A percentile compares a stretch with the other conserved stretches of the same genome.
These are phyloP conservation scores for Tetrastigma voinierianum DNA, from an alignment of 164 flowering plant species.

Conservation along the genomic window DNA sequence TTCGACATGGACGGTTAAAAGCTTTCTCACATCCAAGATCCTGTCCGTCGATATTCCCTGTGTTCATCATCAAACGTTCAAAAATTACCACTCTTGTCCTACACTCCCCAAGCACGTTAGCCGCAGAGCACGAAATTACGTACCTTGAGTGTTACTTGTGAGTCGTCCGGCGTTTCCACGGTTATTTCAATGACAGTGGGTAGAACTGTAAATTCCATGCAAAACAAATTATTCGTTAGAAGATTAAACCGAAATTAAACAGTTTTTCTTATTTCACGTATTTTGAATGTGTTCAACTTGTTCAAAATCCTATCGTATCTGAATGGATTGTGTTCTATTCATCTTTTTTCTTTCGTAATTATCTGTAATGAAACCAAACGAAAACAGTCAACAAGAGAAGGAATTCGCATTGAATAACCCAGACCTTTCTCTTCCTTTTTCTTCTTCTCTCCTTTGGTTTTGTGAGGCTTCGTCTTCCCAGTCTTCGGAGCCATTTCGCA, in stretches of 20 bases:
- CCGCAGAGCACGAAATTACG: not conserved
- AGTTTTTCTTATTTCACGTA: conserved; percentile 62
- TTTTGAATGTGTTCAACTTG: too few species aligned
- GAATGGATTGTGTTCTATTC: too few species aligned
- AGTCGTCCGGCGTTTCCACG: conserved; percentile 67
- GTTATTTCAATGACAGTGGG: conserved; percentile 73
- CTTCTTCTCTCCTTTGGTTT: conserved; percentile 89
- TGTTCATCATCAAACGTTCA: not conserved
- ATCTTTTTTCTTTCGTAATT: too few species aligned
- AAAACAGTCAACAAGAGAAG: too few species aligned
- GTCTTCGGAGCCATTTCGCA: conserved; percentile 78
- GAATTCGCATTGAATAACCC: not conserved
- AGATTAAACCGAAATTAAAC: not conserved
- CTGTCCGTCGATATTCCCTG: conserved; percentile 95
- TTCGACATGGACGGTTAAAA: conserved; percentile 68
- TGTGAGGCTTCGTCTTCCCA: conserved; percentile 77
- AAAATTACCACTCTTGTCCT: not conserved
- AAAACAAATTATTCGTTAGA: not conserved
- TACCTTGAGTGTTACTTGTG: conserved; percentile 85
- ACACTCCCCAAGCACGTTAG: not conserved
- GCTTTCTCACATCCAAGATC: conserved; percentile 77
- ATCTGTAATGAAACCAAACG: too few species aligned
- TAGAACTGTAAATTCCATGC: conserved; percentile 46
- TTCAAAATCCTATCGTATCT: too few species aligned
- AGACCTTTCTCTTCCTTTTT: conserved; percentile 96